Conservation (phyloP, 2,329 filamentous ascomycete species). For the Cercospora nicotianae region DNA sequence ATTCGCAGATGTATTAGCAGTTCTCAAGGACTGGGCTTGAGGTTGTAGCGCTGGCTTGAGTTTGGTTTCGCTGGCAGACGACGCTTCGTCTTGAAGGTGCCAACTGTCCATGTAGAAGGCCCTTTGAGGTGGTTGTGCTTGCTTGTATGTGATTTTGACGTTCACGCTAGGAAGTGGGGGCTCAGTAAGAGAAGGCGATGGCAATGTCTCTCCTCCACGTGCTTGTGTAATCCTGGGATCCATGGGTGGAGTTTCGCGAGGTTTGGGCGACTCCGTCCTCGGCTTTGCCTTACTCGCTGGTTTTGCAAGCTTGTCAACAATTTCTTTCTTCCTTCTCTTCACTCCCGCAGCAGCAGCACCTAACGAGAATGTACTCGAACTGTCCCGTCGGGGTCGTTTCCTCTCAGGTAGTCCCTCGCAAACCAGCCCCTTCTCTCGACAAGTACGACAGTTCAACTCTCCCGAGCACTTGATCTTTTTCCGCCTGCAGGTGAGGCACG, state of each 20-base stretch:
- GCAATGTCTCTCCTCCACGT: neutral
- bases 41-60: neutral
- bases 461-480: conserved; percentile 36
- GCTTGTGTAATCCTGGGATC: neutral
- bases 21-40: neutral
- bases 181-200: neutral
- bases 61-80: neutral
- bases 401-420: conserved; percentile 31
- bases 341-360: conserved; percentile 6
- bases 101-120: conserved; percentile 17
- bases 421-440: conserved; percentile 29
- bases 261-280: neutral
- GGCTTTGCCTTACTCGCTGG: neutral
- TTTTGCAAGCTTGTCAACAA: neutral
- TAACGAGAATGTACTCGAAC: neutral
- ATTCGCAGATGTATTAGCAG: neutral
- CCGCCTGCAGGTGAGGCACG: conserved; percentile 31
- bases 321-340: conserved; percentile 6
- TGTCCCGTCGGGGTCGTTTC: conserved; percentile 25
- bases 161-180: conserved; percentile 2
- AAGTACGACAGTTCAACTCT: conserved; percentile 28
- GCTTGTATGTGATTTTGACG: conserved; percentile 9
- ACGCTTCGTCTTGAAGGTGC: conserved; percentile 5
- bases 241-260: neutral
- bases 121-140: neutral